These are phyloP conservation scores for Neofusicoccum parvum DNA, from an alignment of 2,329 filamentous ascomycete species.

Conservation along the genomic window DNA sequence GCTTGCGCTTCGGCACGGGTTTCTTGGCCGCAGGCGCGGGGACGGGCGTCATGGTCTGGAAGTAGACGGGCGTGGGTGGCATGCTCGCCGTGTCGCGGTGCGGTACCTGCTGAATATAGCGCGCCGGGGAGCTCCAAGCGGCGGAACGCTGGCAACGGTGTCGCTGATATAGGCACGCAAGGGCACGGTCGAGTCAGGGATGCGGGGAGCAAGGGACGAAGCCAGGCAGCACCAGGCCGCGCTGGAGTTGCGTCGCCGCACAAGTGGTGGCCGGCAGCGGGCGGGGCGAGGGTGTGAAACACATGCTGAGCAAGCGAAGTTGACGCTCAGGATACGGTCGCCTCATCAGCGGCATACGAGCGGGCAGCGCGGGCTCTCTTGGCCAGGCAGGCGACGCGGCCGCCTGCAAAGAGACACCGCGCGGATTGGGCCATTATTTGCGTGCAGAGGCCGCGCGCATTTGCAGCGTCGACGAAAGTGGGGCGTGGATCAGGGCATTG, in stretches of 20 bases:
- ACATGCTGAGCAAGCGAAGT: background rate
- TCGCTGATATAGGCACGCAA: conserved; percentile 5
- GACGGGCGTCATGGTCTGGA: conserved; percentile 28
- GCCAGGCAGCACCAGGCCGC: conserved; percentile 2
- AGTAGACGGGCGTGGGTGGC: conserved; percentile 27
- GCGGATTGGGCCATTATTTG: background rate
- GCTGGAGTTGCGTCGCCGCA: background rate
- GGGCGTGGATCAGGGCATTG: background rate
- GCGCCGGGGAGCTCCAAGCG: background rate
- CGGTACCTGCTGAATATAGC: conserved; percentile 14
- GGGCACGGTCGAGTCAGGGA: conserved; percentile 9
- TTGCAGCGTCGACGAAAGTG: background rate
- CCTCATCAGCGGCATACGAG: background rate
- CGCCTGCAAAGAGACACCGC: background rate
- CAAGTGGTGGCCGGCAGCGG: background rate
- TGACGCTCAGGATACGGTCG: background rate
- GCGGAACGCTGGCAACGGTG: background rate
- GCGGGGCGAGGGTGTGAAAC: background rate
- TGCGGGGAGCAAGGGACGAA: conserved; percentile 9
- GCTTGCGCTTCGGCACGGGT: conserved; percentile 37
- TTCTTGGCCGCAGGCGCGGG: conserved; percentile 21
- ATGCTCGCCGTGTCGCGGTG: conserved; percentile 2
- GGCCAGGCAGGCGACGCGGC: background rate
- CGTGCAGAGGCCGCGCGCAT: background rate
- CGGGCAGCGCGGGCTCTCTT: background rate